phyloP scores from a whole-genome alignment of 2,329 filamentous ascomycete species.

The Cladosporium cucumerinum region DNA sequence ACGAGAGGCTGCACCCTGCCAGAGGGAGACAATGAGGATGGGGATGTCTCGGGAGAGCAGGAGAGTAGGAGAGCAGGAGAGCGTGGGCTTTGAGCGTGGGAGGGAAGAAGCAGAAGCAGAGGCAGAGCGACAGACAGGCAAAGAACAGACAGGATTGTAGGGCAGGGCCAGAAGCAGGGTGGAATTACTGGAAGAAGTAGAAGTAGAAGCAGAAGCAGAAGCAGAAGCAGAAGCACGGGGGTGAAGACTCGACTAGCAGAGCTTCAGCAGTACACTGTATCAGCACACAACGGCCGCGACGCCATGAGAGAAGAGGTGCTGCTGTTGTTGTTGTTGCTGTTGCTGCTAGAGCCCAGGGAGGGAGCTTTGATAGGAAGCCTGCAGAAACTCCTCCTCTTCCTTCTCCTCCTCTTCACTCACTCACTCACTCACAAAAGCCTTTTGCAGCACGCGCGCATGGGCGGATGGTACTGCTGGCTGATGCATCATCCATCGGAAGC shows the following conservation, averaged over 20 bases:
- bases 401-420: too few species aligned
- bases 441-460: not conserved
- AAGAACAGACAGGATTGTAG: not conserved
- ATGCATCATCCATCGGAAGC: not conserved
- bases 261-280: not conserved
- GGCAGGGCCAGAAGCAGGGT: not conserved
- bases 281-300: not conserved
- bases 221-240: not conserved
- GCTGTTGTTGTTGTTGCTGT: too few species aligned
- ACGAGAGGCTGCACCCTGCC: conserved; percentile 4
- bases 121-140: too few species aligned
- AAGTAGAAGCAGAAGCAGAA: not conserved
- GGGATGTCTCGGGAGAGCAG: conserved; percentile 7
- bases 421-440: not conserved
- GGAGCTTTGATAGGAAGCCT: too few species aligned
- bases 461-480: too few species aligned
- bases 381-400: too few species aligned
- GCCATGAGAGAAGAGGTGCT: too few species aligned
- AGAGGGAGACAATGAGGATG: not conserved
- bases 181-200: not conserved
- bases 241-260: not conserved
- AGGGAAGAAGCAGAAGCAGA: not conserved
- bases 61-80: not conserved
- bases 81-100: not conserved
- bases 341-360: too few species aligned